Percentiles rank a stretch among this genome's conserved stretches.
These are phyloP conservation scores for Astrephomene gubernaculifera DNA, from an alignment of 139 green algal genomes.

Conservation along the genomic window DNA sequence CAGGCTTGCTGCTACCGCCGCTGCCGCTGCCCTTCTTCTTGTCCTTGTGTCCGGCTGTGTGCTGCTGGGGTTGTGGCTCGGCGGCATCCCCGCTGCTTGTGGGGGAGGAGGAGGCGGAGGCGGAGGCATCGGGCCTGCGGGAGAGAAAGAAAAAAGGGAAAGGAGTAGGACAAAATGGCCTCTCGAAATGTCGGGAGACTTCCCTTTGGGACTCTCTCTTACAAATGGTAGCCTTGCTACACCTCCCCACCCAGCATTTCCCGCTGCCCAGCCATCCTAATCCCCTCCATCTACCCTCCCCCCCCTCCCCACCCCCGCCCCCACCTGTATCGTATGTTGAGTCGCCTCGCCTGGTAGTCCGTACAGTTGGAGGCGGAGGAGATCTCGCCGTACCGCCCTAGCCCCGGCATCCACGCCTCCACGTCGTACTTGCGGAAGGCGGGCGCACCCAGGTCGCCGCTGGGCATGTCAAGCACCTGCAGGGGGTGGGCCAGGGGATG, in stretches of 20 bases:
- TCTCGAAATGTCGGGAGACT: too few relatives aligned
- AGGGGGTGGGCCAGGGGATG: too few relatives aligned
- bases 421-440: conserved; percentile 98
- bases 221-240: too few relatives aligned
- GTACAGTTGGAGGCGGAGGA: conserved; percentile 98
- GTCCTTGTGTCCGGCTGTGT: background rate
- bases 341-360: conserved; percentile 95
- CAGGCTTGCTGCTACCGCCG: conserved; percentile 60
- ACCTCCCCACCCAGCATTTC: too few relatives aligned
- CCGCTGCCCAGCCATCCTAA: background rate
- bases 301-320: background rate
- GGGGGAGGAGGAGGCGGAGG: too few relatives aligned
- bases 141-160: background rate
- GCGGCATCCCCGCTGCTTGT: too few relatives aligned
- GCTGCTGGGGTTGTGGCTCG: too few relatives aligned
- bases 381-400: conserved; percentile 96
- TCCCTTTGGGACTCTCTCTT: too few relatives aligned
- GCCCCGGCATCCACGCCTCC: conserved; percentile 99
- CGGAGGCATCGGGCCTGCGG: too few relatives aligned
- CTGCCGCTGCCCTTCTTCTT: conserved; percentile 25
- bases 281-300: background rate
- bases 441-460: conserved; percentile 93
- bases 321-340: conserved; percentile 85
- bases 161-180: background rate
- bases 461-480: conserved; percentile 96